These are phyloP conservation scores for Blumeria hordei DNA, from an alignment of 2,329 filamentous ascomycete species.

Conservation along the genomic window DNA sequence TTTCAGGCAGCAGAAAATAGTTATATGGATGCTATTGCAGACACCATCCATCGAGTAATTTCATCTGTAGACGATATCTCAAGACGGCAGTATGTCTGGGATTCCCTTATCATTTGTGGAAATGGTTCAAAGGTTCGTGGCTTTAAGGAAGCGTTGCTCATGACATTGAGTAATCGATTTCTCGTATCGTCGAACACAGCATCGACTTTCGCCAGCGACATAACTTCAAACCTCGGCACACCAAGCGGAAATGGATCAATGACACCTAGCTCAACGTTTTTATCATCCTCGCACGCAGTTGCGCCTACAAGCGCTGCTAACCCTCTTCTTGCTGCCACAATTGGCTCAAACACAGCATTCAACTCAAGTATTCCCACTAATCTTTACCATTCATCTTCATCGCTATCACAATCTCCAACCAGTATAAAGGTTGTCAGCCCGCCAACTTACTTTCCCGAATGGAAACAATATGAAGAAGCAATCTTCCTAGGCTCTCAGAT, in stretches of 20 bases:
- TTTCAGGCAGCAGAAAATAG: slow-evolving; percentile 44
- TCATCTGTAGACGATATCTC: slow-evolving; percentile 63
- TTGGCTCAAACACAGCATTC: slow-evolving; percentile 22
- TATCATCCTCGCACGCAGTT: slow-evolving; percentile 26
- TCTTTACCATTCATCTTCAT: slow-evolving; percentile 24
- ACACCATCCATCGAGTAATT: slow-evolving; percentile 61
- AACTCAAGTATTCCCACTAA: slow-evolving; percentile 17
- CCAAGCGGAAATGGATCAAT: slow-evolving; percentile 76
- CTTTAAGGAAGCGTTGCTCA: slow-evolving; percentile 70
- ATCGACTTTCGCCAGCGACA: slow-evolving; percentile 91
- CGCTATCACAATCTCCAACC: slow-evolving; percentile 43
- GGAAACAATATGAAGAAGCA: slow-evolving; percentile 30
- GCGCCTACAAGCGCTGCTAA: slow-evolving; percentile 47
- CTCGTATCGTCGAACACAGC: slow-evolving; percentile 78
- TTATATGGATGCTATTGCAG: slow-evolving; percentile 63
- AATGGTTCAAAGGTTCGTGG: slow-evolving; percentile 54
- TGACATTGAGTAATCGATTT: slow-evolving; percentile 58
- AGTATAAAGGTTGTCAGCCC: slow-evolving; percentile 40
- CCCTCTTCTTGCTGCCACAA: slow-evolving; percentile 76
- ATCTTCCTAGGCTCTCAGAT: slow-evolving; percentile 49
- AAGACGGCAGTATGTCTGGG: slow-evolving; percentile 74
- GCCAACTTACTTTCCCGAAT: slow-evolving; percentile 52
- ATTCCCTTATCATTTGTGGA: slow-evolving; percentile 73
- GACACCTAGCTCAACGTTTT: slow-evolving; percentile 37
- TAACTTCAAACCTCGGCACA: slow-evolving; percentile 81